A percentile compares a stretch with the other conserved stretches of the same genome.
phyloP scores from a whole-genome alignment of 495 filamentous ascomycete species.

The Penicillium crystallinum region DNA sequence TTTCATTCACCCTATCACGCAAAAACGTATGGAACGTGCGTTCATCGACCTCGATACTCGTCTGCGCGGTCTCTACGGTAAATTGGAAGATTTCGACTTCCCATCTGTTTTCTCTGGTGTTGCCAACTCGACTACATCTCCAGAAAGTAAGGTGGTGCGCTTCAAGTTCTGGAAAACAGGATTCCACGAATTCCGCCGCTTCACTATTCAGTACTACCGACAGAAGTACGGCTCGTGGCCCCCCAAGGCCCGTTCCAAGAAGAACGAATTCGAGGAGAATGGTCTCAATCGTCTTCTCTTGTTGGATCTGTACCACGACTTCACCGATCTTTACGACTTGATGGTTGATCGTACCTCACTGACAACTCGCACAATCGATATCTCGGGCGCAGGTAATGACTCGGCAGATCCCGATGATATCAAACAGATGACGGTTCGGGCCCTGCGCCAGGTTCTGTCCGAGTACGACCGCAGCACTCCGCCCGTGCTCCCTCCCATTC shows the following conservation, averaged over 20 bases:
- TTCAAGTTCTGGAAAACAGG: slow-evolving; percentile 77
- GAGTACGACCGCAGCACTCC: slow-evolving; percentile 87
- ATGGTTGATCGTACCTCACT: slow-evolving; percentile 64
- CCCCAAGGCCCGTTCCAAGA: slow-evolving; percentile 84
- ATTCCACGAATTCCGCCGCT: slow-evolving; percentile 69
- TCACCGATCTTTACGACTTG: slow-evolving; percentile 82
- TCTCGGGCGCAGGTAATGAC: slow-evolving; percentile 30
- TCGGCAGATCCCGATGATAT: slow-evolving; percentile 24
- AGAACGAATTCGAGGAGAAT: slow-evolving; percentile 78
- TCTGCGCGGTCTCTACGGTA: slow-evolving; percentile 57
- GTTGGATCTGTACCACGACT: slow-evolving; percentile 76
- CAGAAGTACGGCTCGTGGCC: slow-evolving; percentile 87
- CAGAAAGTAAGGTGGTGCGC: slow-evolving; percentile 67
- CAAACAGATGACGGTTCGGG: slow-evolving; percentile 42
- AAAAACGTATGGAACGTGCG: slow-evolving; percentile 73
- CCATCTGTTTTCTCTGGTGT: slow-evolving; percentile 85
- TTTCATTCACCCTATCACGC: slow-evolving; percentile 64
- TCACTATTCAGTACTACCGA: slow-evolving; percentile 73
- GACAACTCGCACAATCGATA: slow-evolving; percentile 50
- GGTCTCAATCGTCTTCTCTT: slow-evolving; percentile 83
- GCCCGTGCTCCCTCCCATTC: slow-evolving; percentile 85
- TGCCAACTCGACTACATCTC: slow-evolving; percentile 68
- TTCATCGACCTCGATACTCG: slow-evolving; percentile 71
- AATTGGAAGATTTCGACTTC: slow-evolving; percentile 81
- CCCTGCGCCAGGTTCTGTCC: slow-evolving; percentile 66